Evolutionary conservation across 1,139 yeast species (phyloP), one percentile per base, ranked within the genome.

Genomic region (Zygoascus meyerae): DNA sequence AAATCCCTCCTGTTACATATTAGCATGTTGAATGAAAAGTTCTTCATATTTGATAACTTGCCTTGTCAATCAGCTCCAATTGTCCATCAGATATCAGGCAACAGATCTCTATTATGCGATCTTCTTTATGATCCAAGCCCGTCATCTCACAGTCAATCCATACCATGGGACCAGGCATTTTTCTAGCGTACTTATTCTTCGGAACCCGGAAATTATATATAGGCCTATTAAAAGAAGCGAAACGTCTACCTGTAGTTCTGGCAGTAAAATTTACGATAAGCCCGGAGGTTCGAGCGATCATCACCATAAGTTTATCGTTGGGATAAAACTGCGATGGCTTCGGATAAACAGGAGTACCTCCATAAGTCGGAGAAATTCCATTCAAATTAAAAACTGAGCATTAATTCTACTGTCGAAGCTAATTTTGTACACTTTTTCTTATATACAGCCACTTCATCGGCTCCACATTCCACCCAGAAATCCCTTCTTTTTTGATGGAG

Each of bases 111-210:
- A 94, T 86, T 56, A 94, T 90, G 49, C 75, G 79, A 59, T 87
- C 95, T 5, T 74, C 74, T 48, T 70, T 64, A 18, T 81, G 80
- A 57, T 92, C 84, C 42, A 94, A 70, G 0, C 99, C 99, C 0
- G 99, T 94, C 98, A 94, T 94, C 64, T 81, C 86, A 59, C 86
- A 81, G 66, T 89, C 97, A 26, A 89, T 75, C 97, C 97, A 89
- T 3, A 89, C 94, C 14, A 56, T 35, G 2, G 61, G 61, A 3
- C 42, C 45, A 14, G 41, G 31, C 44, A 40, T 45, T 45, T 30
- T 33, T 14, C 16, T 14, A 21, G 26, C 26, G 26, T 5, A 21
- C 7, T 7, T 21, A 7, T 21, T 21, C 26, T 21, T 21, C 4
- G 26, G 26, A 5, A 21, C 7, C 6, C 26, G 6, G 26, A 5